Conservation (phyloP, 2,329 filamentous ascomycete species). For the Colletotrichum melonis region DNA sequence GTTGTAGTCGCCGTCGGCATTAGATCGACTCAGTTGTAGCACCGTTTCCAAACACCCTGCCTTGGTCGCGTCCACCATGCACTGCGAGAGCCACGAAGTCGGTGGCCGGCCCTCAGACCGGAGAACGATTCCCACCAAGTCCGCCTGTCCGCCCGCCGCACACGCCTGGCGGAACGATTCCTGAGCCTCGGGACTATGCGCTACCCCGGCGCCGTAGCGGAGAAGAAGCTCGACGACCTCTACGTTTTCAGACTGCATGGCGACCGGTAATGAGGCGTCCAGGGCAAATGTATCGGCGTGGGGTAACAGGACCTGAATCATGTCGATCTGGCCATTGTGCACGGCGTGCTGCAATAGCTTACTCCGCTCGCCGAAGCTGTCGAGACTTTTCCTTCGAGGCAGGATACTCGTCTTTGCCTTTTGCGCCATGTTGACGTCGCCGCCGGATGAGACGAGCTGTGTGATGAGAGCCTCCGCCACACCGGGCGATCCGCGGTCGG, state of each 20-base stretch:
- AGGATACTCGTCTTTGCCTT: slow-evolving; percentile 61
- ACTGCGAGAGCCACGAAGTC: slow-evolving; percentile 56
- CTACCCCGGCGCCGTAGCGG: slow-evolving; percentile 56
- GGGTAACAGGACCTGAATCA: slow-evolving; percentile 64
- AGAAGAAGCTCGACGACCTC: slow-evolving; percentile 60
- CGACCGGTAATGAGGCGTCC: slow-evolving; percentile 60
- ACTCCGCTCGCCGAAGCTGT: slow-evolving; percentile 59
- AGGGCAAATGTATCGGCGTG: slow-evolving; percentile 63
- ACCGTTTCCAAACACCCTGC: slow-evolving; percentile 64
- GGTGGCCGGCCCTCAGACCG: slow-evolving; percentile 61
- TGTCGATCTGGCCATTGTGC: slow-evolving; percentile 60
- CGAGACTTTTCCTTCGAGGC: slow-evolving; percentile 61
- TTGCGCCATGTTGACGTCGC: slow-evolving; percentile 59
- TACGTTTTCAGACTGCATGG: slow-evolving; percentile 57
- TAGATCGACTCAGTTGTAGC: slow-evolving; percentile 60
- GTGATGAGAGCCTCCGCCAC: slow-evolving; percentile 67
- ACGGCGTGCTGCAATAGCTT: slow-evolving; percentile 63
- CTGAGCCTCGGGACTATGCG: slow-evolving; percentile 56
- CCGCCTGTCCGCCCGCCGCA: slow-evolving; percentile 54
- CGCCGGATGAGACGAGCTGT: slow-evolving; percentile 60
- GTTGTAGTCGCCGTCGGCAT: slow-evolving; percentile 64
- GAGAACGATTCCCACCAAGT: slow-evolving; percentile 60
- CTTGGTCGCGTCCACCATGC: slow-evolving; percentile 62
- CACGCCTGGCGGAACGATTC: slow-evolving; percentile 66
- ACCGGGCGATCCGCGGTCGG: slow-evolving; percentile 61